These are phyloP conservation scores for Heteromeles arbutifolia DNA, from an alignment of 306 rosid genomes.

Conservation along the genomic window DNA sequence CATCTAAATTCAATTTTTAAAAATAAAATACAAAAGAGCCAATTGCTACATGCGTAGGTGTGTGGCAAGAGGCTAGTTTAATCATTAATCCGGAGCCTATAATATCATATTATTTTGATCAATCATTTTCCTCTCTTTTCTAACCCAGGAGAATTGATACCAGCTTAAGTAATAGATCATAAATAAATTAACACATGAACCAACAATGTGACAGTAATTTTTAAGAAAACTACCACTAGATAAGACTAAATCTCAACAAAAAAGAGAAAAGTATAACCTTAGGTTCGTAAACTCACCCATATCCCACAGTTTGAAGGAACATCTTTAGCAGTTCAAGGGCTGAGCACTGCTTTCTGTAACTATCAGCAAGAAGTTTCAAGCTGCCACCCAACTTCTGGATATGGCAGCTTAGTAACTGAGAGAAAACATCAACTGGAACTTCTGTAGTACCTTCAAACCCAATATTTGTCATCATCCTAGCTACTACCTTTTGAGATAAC, in stretches of 20 bases:
- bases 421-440: slow-evolving; percentile 67
- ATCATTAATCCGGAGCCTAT: not conserved
- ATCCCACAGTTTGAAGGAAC: slow-evolving; percentile 74
- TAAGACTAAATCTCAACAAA: not conserved
- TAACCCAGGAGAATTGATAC: not conserved
- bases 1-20: too few species aligned
- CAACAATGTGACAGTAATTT: not conserved
- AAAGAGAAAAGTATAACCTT: not conserved
- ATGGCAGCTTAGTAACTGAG: slow-evolving; percentile 65
- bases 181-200: not conserved
- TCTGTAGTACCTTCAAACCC: slow-evolving; percentile 85
- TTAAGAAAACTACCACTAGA: not conserved
- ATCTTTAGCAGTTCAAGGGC: slow-evolving; percentile 77
- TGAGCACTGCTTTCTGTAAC: slow-evolving; percentile 77
- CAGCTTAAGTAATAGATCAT: not conserved
- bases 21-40: too few species aligned
- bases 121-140: not conserved
- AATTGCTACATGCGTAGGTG: too few species aligned
- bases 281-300: slow-evolving; percentile 43
- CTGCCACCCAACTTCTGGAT: slow-evolving; percentile 57
- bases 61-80: too few species aligned
- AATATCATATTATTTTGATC: not conserved
- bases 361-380: slow-evolving; percentile 72
- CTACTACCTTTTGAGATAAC: slow-evolving; percentile 59
- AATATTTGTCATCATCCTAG: slow-evolving; percentile 44